Base-by-base conservation (phyloP, 805 yeast species). In the Teunomyces aglyptinius region DNA sequence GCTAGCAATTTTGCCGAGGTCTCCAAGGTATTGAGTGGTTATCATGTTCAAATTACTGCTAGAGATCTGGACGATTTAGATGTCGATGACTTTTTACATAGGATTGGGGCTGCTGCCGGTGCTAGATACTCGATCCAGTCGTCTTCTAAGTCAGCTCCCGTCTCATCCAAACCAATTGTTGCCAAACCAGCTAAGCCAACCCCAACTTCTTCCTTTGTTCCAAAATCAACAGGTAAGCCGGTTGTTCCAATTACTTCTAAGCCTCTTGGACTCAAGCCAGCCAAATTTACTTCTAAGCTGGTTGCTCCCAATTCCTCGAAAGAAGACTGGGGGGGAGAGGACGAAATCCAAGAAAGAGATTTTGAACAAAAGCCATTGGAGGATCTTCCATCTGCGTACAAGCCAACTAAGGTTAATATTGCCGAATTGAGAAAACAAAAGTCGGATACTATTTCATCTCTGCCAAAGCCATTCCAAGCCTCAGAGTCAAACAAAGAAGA, bases 21-120 rank as follows among this genome's bases (percentile, higher is more conserved):
- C 16, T 80, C 90, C 22, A 81, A 76, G 49, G 73, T 81, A 16
- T 75, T 87, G 59, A 76, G 76, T 55, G 96, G 96, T 40, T 94
- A 92, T 69, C 99, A 94, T 63, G 91, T 94, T 45, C 97, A 94
- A 68, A 83, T 94, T 54, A 90, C 97, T 41, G 98, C 98, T n/a
- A 83, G 98, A 69, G 96, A 89, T 61, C 74, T 80, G 36, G 96
- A 90, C 60, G 99, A 94, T 65, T 76, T 95, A 63, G 87, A 89
- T 56, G 86, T 86, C 38, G 76, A 76, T 20, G 95, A 86, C 49
- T 78, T 94, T 48, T 65, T 89, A 55, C 75, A 81, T 38, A 83
- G 89, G 53, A 83, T 94, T 41, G 83, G 88, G 53, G 86, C 89
- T 54, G 97, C 98, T 28, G 87, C 98, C 2, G 99, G 99, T 58